A percentile compares a stretch with the other conserved stretches of the same genome.
Evolutionary conservation across 192 early-diverging fungal genomes (phyloP).

Genomic region (Obelidium mucronatum): DNA sequence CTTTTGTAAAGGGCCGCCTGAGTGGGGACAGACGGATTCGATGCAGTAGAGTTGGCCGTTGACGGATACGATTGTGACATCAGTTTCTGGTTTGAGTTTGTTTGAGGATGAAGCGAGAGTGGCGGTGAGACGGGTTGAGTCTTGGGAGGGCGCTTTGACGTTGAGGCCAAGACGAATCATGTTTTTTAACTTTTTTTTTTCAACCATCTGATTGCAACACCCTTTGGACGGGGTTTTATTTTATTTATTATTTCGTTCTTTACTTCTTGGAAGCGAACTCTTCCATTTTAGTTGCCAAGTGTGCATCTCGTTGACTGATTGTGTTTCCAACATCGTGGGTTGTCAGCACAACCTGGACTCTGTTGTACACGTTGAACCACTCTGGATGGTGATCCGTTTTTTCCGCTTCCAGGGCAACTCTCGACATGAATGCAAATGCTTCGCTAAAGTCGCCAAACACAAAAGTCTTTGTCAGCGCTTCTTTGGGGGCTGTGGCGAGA

Average conservation of each 20-base stretch:
- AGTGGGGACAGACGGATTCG: conserved; percentile 56
- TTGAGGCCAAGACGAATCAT: neutral
- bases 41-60: conserved; percentile 17
- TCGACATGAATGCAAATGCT: conserved; percentile 95
- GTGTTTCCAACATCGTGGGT: conserved; percentile 89
- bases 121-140: neutral
- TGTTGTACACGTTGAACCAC: conserved; percentile 89
- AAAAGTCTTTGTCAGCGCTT: conserved; percentile 65
- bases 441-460: conserved; percentile 82
- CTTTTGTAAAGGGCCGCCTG: conserved; percentile 47
- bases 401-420: conserved; percentile 88
- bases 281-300: conserved; percentile 60
- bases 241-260: neutral
- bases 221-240: neutral
- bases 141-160: neutral
- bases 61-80: conserved; percentile 18
- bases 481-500: conserved; percentile 52
- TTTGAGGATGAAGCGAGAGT: neutral
- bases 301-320: conserved; percentile 75
- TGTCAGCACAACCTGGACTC: conserved; percentile 85
- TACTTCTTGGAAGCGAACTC: conserved; percentile 23
- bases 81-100: neutral
- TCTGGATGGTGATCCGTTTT: conserved; percentile 97
- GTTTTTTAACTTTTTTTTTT: too few species aligned
- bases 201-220: too few species aligned